Evolutionary conservation across 305 asterid genomes (phyloP), one percentile per base, ranked within the genome.

Genomic region (Solanum hybrid): DNA sequence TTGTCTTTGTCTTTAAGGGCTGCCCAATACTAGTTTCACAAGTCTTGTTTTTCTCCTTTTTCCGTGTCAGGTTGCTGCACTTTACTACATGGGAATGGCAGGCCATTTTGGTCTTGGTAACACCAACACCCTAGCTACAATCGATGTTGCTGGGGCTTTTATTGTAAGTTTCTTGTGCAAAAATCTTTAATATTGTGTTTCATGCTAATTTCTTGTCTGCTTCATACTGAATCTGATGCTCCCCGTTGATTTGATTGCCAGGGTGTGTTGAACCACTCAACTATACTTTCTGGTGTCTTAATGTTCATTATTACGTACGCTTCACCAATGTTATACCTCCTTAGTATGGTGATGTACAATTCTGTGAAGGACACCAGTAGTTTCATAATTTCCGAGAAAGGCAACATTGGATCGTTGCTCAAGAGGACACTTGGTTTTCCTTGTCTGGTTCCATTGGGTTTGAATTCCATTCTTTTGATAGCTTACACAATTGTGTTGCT

Each of bases 91-190:
- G 92, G 99, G 98, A 91, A 95, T 97, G 98, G 94, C 96, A 2
- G 99, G 99, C 89, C 99, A 97, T 90, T 97, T 94, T 91, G 96
- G 97, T 89, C 98, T 97, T 34, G 99, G 99, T 17, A 97, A 97
- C 93, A 96, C 99, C 91, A 97, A 97, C 93, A 96, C 97, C 56
- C 96, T 97, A 19, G 99, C 99, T 90, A 94, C 99, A 79, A 96
- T 97, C 88, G 98, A 96, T 90, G 99, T 97, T 78, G 99, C 99
- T 34, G 99, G 99, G 85, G 99, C 99, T 88, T 97, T 94, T 94
- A 94, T 93, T 29, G 99, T 97, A 94, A 22, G 88, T 79, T 42
- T 89, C 81, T 78, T 81, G 87, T 4, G 73, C 51, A 34, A 31
- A 42, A 15, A 75, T 73, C 31, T 22, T 85, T 66, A 34, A 26